phyloP scores from a whole-genome alignment of 495 filamentous ascomycete species.

The Aspergillus sparsus region DNA sequence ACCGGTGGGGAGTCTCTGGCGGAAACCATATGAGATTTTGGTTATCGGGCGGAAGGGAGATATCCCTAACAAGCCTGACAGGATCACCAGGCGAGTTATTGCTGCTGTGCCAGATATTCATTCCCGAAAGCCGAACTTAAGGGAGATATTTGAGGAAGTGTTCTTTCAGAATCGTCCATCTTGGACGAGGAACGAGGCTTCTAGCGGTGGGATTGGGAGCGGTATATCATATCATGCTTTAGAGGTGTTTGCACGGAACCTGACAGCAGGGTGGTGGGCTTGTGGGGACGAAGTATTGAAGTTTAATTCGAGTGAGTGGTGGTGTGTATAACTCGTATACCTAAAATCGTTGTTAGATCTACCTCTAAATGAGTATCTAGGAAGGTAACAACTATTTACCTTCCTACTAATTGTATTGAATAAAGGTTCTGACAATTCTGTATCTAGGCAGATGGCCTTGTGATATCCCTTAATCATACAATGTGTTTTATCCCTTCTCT shows the following conservation, averaged over 20 bases:
- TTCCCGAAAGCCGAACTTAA: constrained; percentile 82
- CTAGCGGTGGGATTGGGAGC: not conserved
- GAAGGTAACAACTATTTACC: too few species aligned
- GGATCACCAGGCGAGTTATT: constrained; percentile 58
- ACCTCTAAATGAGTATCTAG: too few species aligned
- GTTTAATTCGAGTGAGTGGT: constrained; percentile 72
- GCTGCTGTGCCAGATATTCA: constrained; percentile 86
- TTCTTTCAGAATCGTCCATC: constrained; percentile 32
- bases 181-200: constrained; percentile 9
- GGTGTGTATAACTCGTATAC: constrained; percentile 41
- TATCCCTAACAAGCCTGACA: not conserved
- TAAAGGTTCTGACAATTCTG: too few species aligned
- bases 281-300: constrained; percentile 87
- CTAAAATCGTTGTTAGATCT: not conserved
- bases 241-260: constrained; percentile 85
- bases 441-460: too few species aligned
- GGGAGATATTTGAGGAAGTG: constrained; percentile 53
- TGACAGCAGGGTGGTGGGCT: constrained; percentile 85
- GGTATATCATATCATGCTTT: constrained; percentile 56
- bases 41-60: constrained; percentile 59
- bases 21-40: constrained; percentile 85
- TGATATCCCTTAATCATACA: too few species aligned
- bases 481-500: too few species aligned
- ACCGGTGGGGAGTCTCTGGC: constrained; percentile 66
- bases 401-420: too few species aligned